Percentiles rank a stretch among this genome's conserved stretches.
Evolutionary conservation across 805 yeast genomes (phyloP).

Genomic region (Priceomyces carsonii): DNA sequence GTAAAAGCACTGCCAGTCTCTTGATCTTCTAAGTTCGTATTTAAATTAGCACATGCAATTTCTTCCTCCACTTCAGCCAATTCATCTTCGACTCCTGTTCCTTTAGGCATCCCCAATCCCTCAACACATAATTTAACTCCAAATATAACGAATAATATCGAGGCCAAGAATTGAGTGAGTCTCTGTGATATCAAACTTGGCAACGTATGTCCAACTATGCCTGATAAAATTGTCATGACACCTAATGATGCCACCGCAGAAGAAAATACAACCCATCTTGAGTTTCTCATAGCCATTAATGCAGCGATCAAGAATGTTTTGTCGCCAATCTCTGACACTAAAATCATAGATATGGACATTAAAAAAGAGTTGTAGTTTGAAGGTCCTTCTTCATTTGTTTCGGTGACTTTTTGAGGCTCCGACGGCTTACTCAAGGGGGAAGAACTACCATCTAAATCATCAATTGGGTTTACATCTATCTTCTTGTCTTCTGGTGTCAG

Average conservation of each 20-base stretch:
- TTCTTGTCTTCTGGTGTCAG: background rate
- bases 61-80: slow-evolving; percentile 97
- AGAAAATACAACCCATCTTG: slow-evolving; percentile 79
- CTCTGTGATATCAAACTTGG: slow-evolving; percentile 81
- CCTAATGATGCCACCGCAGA: slow-evolving; percentile 84
- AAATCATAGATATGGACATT: slow-evolving; percentile 86
- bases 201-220: slow-evolving; percentile 86
- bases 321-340: slow-evolving; percentile 96
- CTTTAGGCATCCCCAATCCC: slow-evolving; percentile 79
- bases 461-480: background rate
- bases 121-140: slow-evolving; percentile 77
- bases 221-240: slow-evolving; percentile 89
- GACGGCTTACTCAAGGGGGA: background rate
- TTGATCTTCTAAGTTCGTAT: slow-evolving; percentile 49
- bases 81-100: slow-evolving; percentile 90
- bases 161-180: slow-evolving; percentile 80
- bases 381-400: slow-evolving; percentile 10
- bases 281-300: slow-evolving; percentile 94
- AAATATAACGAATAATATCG: slow-evolving; percentile 76
- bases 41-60: slow-evolving; percentile 63
- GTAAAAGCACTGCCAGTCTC: slow-evolving; percentile 52
- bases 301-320: slow-evolving; percentile 97
- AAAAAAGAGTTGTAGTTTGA: slow-evolving; percentile 55
- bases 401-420: no score
- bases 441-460: background rate